A percentile compares a stretch with the other conserved stretches of the same genome.
phyloP scores from a whole-genome alignment of 768 basidiomycete genomes.

The Galerina sulciceps region DNA sequence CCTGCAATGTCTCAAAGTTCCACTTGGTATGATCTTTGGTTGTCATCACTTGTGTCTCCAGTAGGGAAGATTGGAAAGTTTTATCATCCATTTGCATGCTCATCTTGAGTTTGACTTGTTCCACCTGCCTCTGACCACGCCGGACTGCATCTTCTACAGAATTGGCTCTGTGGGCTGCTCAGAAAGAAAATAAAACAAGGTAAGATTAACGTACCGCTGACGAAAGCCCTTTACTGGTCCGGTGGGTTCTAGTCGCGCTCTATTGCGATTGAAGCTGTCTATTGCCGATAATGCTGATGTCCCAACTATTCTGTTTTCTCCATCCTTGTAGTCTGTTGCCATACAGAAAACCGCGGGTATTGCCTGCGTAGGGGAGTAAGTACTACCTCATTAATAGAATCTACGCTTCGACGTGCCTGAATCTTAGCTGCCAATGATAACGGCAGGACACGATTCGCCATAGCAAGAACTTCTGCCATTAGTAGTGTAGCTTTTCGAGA shows the following conservation, averaged over 20 bases:
- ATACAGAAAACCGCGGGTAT: conserved; percentile 85
- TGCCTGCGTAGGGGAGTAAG: conserved; percentile 48
- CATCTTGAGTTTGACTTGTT: conserved; percentile 86
- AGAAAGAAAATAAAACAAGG: not conserved
- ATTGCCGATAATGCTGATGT: conserved; percentile 85
- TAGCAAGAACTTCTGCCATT: conserved; percentile 88
- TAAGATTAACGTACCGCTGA: conserved; percentile 54
- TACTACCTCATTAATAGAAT: not conserved
- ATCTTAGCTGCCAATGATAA: conserved; percentile 79
- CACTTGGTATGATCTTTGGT: conserved; percentile 89
- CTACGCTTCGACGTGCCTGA: conserved; percentile 56
- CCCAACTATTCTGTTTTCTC: conserved; percentile 81
- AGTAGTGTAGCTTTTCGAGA: conserved; percentile 89
- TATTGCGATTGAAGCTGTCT: conserved; percentile 93
- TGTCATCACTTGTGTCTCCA: conserved; percentile 89
- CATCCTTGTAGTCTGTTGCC: conserved; percentile 80
- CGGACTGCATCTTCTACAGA: conserved; percentile 86
- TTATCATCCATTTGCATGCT: conserved; percentile 96
- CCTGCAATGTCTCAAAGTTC: conserved; percentile 89
- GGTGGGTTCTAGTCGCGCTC: conserved; percentile 65
- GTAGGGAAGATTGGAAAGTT: conserved; percentile 81
- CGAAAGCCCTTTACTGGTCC: conserved; percentile 55
- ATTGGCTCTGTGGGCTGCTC: conserved; percentile 56
- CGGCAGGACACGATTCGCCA: conserved; percentile 88
- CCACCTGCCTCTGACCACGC: conserved; percentile 87